These are phyloP conservation scores for Marasmius sp. DNA, from an alignment of 1,284 basidiomycete species.

Conservation along the genomic window DNA sequence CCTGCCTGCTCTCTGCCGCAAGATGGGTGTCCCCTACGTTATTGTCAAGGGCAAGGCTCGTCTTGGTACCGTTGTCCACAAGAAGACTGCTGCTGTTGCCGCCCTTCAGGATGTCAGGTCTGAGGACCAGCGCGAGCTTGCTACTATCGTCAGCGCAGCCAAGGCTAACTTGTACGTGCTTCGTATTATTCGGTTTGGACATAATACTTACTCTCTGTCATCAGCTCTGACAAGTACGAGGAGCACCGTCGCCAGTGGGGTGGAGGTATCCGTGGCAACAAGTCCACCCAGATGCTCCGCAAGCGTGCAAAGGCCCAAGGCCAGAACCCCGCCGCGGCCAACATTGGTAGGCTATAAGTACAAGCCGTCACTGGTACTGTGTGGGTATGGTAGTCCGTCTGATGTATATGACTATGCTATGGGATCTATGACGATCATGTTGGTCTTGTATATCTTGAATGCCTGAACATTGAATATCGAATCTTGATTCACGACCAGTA, in stretches of 20 bases:
- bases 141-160: slow-evolving; percentile 89
- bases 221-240: slow-evolving; percentile 93
- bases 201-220: slow-evolving; percentile 6
- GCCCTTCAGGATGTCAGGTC: slow-evolving; percentile 92
- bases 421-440: not conserved
- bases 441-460: no score
- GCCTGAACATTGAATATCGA: no score
- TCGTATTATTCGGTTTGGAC: not conserved
- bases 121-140: slow-evolving; percentile 93
- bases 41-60: slow-evolving; percentile 98
- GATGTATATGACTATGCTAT: not conserved
- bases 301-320: slow-evolving; percentile 94
- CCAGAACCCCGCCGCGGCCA: slow-evolving; percentile 53
- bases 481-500: no score
- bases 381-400: not conserved
- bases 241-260: slow-evolving; percentile 92
- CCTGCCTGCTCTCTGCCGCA: slow-evolving; percentile 97
- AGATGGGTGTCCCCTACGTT: slow-evolving; percentile 98
- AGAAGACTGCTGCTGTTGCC: slow-evolving; percentile 95
- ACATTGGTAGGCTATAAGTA: slow-evolving; percentile 60
- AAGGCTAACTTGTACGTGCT: slow-evolving; percentile 91
- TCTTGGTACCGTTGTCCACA: slow-evolving; percentile 95
- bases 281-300: slow-evolving; percentile 89
- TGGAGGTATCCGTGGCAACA: slow-evolving; percentile 93
- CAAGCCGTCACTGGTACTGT: not conserved